Evolutionary conservation across 495 filamentous ascomycete genomes (phyloP), one percentile per base, ranked within the genome.

Genomic region (Penicillium parvum): DNA sequence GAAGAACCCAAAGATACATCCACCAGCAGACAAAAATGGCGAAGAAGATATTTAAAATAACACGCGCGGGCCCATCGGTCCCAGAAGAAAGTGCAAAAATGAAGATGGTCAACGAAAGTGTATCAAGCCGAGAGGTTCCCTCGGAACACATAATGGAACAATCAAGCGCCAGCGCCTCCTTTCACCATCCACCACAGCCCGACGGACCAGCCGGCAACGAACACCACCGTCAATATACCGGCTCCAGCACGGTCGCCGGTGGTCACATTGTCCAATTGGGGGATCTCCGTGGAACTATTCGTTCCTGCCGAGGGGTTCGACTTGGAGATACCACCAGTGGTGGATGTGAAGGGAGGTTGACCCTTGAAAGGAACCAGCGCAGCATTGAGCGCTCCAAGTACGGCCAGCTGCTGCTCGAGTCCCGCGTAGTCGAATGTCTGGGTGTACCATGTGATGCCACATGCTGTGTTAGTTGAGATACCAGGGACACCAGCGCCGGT

Each of bases 261-360:
- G 0, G 70, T 77, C 20, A 85, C 78, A 10, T 60, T 51, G 8
- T 52, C 37, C 16, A 65, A 22, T 11, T 47, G 32, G 18, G 65
- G 69, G 2, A 45, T 29, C 12, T 51, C 35, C 16, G 37, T 49
- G 6, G 55, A 56, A 11, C 30, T 42, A 37, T 55, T 54, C 21
- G 65, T 66, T 5, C 83, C 83, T 2, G 81, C 84, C 15, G 61
- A 65, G 0, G 76, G 71, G 47, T 88, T 66, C 17, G 82, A 77
- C 46, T 73, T 70, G 6, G 81, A 85, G 0, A 77, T 86, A n/a
- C 84, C 84, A 5, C 84, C 85, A 2, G 63, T 77, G 0, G 66
- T 54, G 1, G 69, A 58, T 1, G 82, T 87, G 12, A 76, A 60
- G 1, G 83, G 82, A 0, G 63, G 60, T 9, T 65, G 47, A 5